Conservation (phyloP, 2,329 filamentous ascomycete species). For the Monilinia aucupariae region DNA sequence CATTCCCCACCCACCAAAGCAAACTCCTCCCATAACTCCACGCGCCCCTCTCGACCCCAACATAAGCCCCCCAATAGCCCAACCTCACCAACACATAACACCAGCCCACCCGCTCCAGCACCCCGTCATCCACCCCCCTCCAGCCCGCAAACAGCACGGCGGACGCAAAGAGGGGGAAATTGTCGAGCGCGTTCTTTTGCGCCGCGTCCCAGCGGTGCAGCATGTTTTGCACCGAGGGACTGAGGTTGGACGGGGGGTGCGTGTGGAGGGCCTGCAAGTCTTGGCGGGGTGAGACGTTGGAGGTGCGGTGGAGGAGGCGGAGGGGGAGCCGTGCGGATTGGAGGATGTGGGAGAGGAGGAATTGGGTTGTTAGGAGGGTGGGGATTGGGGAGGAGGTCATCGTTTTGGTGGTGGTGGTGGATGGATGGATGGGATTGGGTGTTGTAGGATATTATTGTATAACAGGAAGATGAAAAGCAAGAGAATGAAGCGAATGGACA, state of each 20-base stretch:
- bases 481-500: too few species aligned
- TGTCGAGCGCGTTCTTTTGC: constrained; percentile 36
- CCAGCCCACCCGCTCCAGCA: constrained; percentile 39
- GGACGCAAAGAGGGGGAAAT: constrained; percentile 38
- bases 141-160: constrained; percentile 39
- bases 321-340: constrained; percentile 22
- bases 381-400: constrained; percentile 10
- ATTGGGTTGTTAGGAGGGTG: constrained; percentile 7
- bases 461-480: too few species aligned
- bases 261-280: constrained; percentile 28
- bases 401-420: too few species aligned
- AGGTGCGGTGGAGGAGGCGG: background rate
- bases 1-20: constrained; percentile 42
- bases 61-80: constrained; percentile 40
- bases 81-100: constrained; percentile 40
- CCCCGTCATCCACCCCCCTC: constrained; percentile 36
- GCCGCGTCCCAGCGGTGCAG: background rate
- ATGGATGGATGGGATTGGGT: background rate
- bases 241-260: constrained; percentile 33
- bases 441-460: too few species aligned
- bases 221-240: constrained; percentile 26
- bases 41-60: constrained; percentile 36
- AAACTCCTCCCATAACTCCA: constrained; percentile 38
- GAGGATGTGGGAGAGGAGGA: constrained; percentile 1
- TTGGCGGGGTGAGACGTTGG: constrained; percentile 4